Evolutionary conservation across 75 land plant species (phyloP), one percentile per base, ranked within the genome.

Genomic region (Cryptomeria japonica): DNA sequence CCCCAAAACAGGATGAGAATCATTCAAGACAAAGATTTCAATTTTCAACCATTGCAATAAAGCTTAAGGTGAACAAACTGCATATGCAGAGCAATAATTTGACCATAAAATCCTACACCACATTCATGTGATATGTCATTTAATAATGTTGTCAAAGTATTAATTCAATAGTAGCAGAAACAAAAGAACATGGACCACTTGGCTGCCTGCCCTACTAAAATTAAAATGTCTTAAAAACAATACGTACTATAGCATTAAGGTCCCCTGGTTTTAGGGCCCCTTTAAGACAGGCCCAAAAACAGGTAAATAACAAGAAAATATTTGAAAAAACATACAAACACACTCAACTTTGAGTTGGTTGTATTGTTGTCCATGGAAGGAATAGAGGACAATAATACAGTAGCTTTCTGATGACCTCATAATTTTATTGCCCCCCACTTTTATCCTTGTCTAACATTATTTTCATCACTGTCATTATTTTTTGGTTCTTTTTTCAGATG

Each of bases 161-260:
- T 32, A 73, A 13, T 32, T 31, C 77, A 22, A 34, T 13, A 12
- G 37, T 13, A 25, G 77, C 37, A 73, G 77, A 22, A 25, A 25
- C 15, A 64, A 64, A 64, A 25, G 28, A 22, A 64, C 77, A 73
- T 73, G 77, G 77, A 73, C 77, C 77, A 73, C 77, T 73, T 73
- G 77, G 15, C 77, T 34, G 37, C 14, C 77, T 11, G 77, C 77
- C 77, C 77, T 73, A 9, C 77, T 32, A 73, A 73, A 73, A 73
- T 34, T 64, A 73, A 73, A 34, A 34, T 11, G 14, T 31, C 77
- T 73, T 73, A 5, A 73, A 73, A 73, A 34, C 77, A 34, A 32
- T 32, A 13, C 34, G 77, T 34, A 73, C 77, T 34, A 31, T 32
- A 11, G 34, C 77, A 32, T 73, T 34, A 32, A 32, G 76, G 77